Evolutionary conservation across 2,329 filamentous ascomycete species (phyloP), one percentile per base, ranked within the genome.

Genomic region (Acrocalymma vagum): DNA sequence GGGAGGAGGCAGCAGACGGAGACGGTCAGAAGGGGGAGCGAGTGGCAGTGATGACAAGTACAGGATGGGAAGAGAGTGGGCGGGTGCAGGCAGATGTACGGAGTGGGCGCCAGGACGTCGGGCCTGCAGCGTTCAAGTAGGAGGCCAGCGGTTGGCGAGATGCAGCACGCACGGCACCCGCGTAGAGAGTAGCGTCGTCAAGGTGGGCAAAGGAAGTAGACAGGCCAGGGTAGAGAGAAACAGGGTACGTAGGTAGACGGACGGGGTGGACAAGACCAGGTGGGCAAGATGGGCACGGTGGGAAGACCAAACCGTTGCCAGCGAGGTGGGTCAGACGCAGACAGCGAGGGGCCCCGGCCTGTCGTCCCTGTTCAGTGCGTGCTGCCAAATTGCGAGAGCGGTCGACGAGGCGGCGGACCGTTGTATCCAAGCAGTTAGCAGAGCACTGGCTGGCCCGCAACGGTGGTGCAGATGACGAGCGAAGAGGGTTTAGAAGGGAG

Each of bases 401-500:
- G 60, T 62, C 51, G 62, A 51, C 61, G 57, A 63, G 56, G 61
- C 61, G 57, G 60, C 65, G 59, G 64, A 63, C 62, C 65, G 65
- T 67, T 67, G 60, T 60, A 48, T 58, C 38, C 51, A 63, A 57
- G 50, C 63, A 58, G 63, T 51, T 65, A 65, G 62, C 40, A 42
- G 49, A 45, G 43, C 45, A 51, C 58, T 56, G 55, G 49, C 56
- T 60, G 57, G 59, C 61, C 63, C 60, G 63, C 57, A 70, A 70
- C 67, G 68, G 68, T 56, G 67, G 63, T 70, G 68, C 67, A 71
- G 66, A 65, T 64, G 62, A 59, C 51, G 55, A 51, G 43, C 62
- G 34, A 56, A 53, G 50, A 49, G 30, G 55, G 60, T 45, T 58
- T 62, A 60, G 62, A 41, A 52, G 42, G 32, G 46, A 43, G 60